Evolutionary conservation across 768 basidiomycete species (phyloP), one percentile per base, ranked within the genome.

Genomic region (Termitomyces sp.): DNA sequence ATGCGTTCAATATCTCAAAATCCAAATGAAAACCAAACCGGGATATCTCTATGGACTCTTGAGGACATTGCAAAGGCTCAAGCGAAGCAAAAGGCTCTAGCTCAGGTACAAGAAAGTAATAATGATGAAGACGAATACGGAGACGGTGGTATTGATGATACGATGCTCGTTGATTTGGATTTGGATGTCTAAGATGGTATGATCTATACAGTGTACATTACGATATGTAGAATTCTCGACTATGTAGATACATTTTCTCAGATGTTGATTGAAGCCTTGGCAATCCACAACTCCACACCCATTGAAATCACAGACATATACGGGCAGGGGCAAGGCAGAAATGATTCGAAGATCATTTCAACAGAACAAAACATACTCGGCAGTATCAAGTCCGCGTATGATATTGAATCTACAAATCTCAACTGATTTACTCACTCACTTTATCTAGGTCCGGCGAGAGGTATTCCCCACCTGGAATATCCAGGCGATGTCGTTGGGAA

Each of bases 1-100:
- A 95, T 99, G 85, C 86, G 97, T 8, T 89, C 90, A n/a, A 99
- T 99, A 67, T 98, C 96, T 13, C 97, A 99, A 74, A 96, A 95
- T 66, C 91, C 91, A 47, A 94, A 94, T 62, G 95, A 98, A 72
- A 93, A 94, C 66, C 90, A 92, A 70, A 98, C 95, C 2, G 94
- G 95, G 0, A 77, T 98, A 32, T 95, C 92, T 18, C 76, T 98
- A 38, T 99, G 97, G 97, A 92, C 93, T 20, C 72, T 98, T 38
- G 92, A 94, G 65, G 92, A 98, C 69, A 81, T 99, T 14, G 82
- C 92, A 65, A 88, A 86, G 69, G 87, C 88, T 45, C 94, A 97
- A 70, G 80, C 80, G 35, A 90, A 90, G 66, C 90, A 93, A 63
- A 85, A 81, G 68, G 88, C 82, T 49, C 77, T 87, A 20, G 82